phyloP scores from a whole-genome alignment of 2,329 filamentous ascomycete genomes.

The Ophiocordyceps polyrhachis-furcata region DNA sequence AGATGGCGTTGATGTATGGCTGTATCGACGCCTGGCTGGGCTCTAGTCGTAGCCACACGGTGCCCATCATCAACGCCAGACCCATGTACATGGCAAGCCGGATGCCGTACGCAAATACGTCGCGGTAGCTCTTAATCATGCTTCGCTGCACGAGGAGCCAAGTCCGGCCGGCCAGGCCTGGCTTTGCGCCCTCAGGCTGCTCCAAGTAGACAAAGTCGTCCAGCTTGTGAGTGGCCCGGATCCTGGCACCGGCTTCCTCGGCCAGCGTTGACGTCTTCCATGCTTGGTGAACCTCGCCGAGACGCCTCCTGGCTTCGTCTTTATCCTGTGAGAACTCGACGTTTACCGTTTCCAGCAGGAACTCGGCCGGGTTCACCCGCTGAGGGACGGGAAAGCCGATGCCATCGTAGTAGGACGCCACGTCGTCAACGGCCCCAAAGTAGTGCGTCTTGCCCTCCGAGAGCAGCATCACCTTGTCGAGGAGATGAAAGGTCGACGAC shows the following conservation, averaged over 20 bases:
- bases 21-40: constrained; percentile 56
- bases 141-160: constrained; percentile 55
- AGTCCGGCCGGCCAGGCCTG: constrained; percentile 30
- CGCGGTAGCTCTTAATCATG: constrained; percentile 69
- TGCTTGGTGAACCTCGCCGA: constrained; percentile 8
- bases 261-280: constrained; percentile 7
- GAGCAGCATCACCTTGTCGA: constrained; percentile 61
- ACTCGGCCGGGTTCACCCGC: constrained; percentile 65
- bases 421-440: constrained; percentile 39
- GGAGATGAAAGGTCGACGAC: constrained; percentile 58
- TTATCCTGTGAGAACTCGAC: constrained; percentile 46
- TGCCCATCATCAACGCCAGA: constrained; percentile 77
- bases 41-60: constrained; percentile 60
- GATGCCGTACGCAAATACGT: constrained; percentile 70
- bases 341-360: constrained; percentile 60
- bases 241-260: neutral
- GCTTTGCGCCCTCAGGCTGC: constrained; percentile 8
- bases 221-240: neutral
- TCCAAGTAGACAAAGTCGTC: too few species aligned
- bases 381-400: constrained; percentile 45
- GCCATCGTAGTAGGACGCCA: constrained; percentile 42
- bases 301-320: constrained; percentile 20
- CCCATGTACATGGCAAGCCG: constrained; percentile 62
- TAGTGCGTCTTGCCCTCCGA: constrained; percentile 55
- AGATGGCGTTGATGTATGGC: constrained; percentile 66